Evolutionary conservation across 2,329 filamentous ascomycete species (phyloP), one percentile per base, ranked within the genome.

Genomic region (Ceratocystiopsis sp.): DNA sequence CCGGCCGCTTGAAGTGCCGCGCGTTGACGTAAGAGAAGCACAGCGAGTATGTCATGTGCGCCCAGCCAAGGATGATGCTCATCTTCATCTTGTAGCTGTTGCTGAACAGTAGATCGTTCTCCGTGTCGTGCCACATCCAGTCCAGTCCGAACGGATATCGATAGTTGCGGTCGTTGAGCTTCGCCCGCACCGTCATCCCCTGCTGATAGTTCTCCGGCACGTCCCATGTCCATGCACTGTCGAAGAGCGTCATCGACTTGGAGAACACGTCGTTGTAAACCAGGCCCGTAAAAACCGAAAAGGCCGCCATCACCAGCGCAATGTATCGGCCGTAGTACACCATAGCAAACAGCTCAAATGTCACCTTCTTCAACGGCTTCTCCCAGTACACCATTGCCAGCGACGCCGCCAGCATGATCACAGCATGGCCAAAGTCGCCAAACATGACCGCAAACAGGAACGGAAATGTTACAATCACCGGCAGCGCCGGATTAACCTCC

Each of bases 41-140:
- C 38, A 98, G 75, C 16, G 91, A 96, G 66, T 94, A 98, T 3
- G 91, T 98, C 91, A 98, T 98, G 66, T 95, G 87, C 46, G 76
- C 76, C 91, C 93, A 98, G 60, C 93, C 91, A 51, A 98, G 73
- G 51, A 98, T 75, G 58, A 98, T 95, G 67, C 84, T 93, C 65
- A 98, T 83, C 71, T 98, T 98, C 91, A 98, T 98, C 78, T 98
- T 98, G 73, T 91, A 93, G 63, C 84, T 93, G 80, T 98, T 98
- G 60, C 77, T 82, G 66, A 98, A 98, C 41, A 98, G 73, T 17
- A 98, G 71, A 48, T 93, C 82, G 55, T 98, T 98, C 55, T 96
- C 89, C 13, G 86, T 82, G 47, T 82, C 86, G 59, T 98, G 93
- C 91, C 91, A 98, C 56, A 80, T 83, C 78, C 80, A 94, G 58